Base-by-base conservation (phyloP, 1,284 basidiomycete species). In the Thelephora terrestris region DNA sequence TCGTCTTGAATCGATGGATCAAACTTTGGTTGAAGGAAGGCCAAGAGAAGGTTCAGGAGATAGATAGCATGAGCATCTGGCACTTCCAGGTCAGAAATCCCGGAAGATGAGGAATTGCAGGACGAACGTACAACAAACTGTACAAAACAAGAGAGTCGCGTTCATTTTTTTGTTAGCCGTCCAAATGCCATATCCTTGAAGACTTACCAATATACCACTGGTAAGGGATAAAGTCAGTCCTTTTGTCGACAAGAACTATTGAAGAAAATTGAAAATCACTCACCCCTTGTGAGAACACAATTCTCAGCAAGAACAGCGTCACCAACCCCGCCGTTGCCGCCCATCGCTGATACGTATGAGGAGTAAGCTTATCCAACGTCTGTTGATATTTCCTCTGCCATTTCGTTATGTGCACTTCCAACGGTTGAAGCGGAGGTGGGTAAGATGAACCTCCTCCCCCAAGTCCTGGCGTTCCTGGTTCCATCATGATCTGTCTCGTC, bases 1-100 rank as follows among this genome's bases (percentile, higher is more conserved):
- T 99, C 96, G 40, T 88, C 88, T 56, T 95, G 88, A 35, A 97
- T 71, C 1, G 91, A 93, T 0, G 96, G 95, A 68, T 99, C 96
- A 65, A 99, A 99, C 64, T 85, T 90, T 36, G 92, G 91, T 69
- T 91, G 88, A 5, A 94, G 73, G 71, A 94, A 93, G 6, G 87
- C 89, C 53, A 92, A 73, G 36, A 93, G 78, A 47, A 94, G 76
- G 69, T 95, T 95, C 53, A 95, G 75, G 55, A 96, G 80, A 70
- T 95, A 96, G 60, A 96, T 96, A 36, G 88, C 90, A 54, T 88
- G 81, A 25, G 86, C 90, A 62, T 93, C 85, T 89, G 54, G 1
- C 21, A 39, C 6, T 38, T 44, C 21, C 25, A 44, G 24, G 36
- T 47, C 18, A n/a, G 39, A n/a, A 17, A 34, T n/a, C 29, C n/a